Evolutionary conservation across 148 eudicot species (phyloP).

Genomic region (Camellia sinensis): DNA sequence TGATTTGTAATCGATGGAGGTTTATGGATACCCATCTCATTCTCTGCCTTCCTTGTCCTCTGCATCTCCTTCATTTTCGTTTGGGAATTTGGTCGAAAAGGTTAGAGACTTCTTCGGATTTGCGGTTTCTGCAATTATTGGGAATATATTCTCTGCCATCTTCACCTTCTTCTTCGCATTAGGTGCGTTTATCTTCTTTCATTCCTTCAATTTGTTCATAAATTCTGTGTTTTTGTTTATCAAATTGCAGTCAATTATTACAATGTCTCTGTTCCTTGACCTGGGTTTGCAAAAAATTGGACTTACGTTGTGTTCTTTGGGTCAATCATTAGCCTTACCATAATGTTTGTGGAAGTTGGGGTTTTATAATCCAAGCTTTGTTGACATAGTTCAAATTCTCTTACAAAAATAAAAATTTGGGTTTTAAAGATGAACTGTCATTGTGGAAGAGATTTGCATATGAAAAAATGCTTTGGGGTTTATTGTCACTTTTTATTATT

Average conservation of each 20-base stretch:
- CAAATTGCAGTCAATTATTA: not conserved
- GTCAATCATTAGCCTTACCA: not conserved
- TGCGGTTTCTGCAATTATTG: constrained; percentile 66
- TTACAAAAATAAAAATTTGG: not conserved
- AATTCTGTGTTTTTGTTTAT: not conserved
- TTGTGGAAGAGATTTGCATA: not conserved
- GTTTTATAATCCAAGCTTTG: not conserved
- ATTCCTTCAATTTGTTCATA: not conserved
- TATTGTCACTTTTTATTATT: not conserved
- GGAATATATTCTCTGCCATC: constrained; percentile 79
- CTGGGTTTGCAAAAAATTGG: not conserved
- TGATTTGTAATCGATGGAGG: constrained; percentile 32
- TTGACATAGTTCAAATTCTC: not conserved
- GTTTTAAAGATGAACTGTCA: not conserved
- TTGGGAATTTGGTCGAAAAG: constrained; percentile 49
- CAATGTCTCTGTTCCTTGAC: not conserved
- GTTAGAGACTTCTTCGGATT: constrained; percentile 53
- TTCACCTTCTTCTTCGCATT: constrained; percentile 94
- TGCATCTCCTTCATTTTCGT: constrained; percentile 29
- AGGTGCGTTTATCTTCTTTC: constrained; percentile 40
- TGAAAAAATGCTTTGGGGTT: not conserved
- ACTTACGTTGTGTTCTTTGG: not conserved
- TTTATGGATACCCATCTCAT: constrained; percentile 58
- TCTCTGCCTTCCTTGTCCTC: constrained; percentile 43
- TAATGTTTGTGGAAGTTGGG: not conserved